A percentile compares a stretch with the other conserved stretches of the same genome.
Evolutionary conservation across 306 rosid genomes (phyloP).

Genomic region (Hippophae tibetana): DNA sequence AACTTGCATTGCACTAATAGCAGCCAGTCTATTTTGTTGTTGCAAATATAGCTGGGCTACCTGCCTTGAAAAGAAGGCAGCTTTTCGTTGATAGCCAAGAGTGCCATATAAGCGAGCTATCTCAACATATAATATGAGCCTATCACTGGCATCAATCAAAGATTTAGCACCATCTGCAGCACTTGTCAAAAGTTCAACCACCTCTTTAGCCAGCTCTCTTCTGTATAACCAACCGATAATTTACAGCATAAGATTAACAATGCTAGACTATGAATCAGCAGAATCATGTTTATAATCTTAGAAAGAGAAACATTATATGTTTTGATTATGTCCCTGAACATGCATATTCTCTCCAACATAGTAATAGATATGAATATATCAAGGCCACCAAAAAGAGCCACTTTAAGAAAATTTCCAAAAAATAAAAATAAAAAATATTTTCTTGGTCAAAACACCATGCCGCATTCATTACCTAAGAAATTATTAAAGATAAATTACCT

Average conservation of each 20-base stretch:
- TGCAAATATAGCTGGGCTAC: constrained; percentile 93
- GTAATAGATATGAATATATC: not conserved
- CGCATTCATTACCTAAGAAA: not conserved
- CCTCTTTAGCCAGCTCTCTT: constrained; percentile 91
- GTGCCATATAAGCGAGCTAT: constrained; percentile 93
- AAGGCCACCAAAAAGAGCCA: not conserved
- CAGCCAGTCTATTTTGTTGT: constrained; percentile 85
- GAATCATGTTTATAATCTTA: not conserved
- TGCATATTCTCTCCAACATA: too few relatives aligned
- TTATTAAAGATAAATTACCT: constrained; percentile 34
- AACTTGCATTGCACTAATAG: constrained; percentile 98
- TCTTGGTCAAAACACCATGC: constrained; percentile 3
- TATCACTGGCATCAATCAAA: constrained; percentile 90
- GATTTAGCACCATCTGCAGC: constrained; percentile 98
- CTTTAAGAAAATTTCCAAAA: not conserved
- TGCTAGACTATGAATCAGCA: not conserved
- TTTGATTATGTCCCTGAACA: too few relatives aligned
- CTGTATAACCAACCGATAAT: constrained; percentile 27
- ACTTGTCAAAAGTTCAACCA: constrained; percentile 72
- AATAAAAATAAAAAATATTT: not conserved
- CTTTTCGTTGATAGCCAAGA: constrained; percentile 91
- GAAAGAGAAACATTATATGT: not conserved
- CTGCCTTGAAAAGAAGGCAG: constrained; percentile 95
- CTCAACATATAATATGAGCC: constrained; percentile 72
- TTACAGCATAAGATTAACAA: not conserved